Base-by-base conservation (phyloP, 768 basidiomycete genomes). In the Podaxis sp. region DNA sequence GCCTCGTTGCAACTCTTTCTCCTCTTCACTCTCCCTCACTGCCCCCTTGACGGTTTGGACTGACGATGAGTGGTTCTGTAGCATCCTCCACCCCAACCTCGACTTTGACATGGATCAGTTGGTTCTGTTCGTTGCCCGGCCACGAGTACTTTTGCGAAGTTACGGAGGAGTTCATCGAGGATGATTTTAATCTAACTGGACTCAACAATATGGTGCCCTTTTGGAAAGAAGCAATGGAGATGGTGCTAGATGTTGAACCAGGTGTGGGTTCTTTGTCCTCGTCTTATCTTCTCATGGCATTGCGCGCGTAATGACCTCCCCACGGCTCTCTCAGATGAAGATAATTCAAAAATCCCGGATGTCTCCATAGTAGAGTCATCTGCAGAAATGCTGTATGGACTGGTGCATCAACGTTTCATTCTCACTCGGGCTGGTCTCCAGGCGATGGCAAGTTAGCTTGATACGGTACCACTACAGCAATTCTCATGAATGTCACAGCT, bases 171-270 rank as follows among this genome's bases (percentile, higher is more conserved):
- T 99, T 99, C 76, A 99, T 99, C 74, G 95, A 99, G 74, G 97
- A 99, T 77, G 94, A 99, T 73, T 99, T 99, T 80, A 99, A 99
- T 78, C 81, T 99, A 41, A 99, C 97, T 4, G 97, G 97, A 5
- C 77, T 99, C 73, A 96, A 95, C 71, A 84, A 85, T 36, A 88
- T 96, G 88, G 97, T 99, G 17, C 97, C 97, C 7, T 99, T 99
- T 74, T 99, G 96, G 95, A 99, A 98, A 75, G 97, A 99, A 75
- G 97, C 97, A 50, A 92, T 99, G 90, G 97, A 99, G 79, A 99
- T 99, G 97, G 95, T 99, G 15, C 77, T 99, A 67, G 97, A 99
- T 77, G 96, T 99, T 58, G 97, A 99, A 77, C 95, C 97, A 81
- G 95, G 96, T 96, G 73, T 74, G 88, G 67, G 67, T 70, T 71